These are phyloP conservation scores for Aspergillus neotritici DNA, from an alignment of 2,329 filamentous ascomycete species.

Conservation along the genomic window DNA sequence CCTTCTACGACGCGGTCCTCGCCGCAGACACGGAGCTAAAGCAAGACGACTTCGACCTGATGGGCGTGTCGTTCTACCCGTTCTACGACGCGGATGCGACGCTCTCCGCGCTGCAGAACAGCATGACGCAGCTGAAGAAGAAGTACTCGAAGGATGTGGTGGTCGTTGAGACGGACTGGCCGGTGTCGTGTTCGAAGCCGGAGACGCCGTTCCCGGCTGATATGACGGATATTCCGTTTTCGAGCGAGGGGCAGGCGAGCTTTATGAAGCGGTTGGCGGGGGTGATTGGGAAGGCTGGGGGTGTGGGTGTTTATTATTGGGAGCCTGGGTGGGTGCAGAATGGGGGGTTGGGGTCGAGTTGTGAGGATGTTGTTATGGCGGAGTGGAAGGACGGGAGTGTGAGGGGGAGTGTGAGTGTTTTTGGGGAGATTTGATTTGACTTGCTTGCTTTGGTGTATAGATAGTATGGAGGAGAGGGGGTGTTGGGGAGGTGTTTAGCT, in stretches of 20 bases:
- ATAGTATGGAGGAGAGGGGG: no score
- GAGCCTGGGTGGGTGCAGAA: slow-evolving; percentile 68
- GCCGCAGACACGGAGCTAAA: slow-evolving; percentile 44
- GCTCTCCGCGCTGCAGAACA: slow-evolving; percentile 51
- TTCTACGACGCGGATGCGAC: slow-evolving; percentile 61
- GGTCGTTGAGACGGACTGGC: slow-evolving; percentile 69
- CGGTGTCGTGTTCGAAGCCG: slow-evolving; percentile 56
- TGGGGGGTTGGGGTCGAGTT: slow-evolving; percentile 59
- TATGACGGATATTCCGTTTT: slow-evolving; percentile 55
- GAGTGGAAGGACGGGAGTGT: slow-evolving; percentile 47
- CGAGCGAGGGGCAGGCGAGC: slow-evolving; percentile 55
- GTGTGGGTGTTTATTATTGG: slow-evolving; percentile 65
- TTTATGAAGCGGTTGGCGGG: slow-evolving; percentile 58
- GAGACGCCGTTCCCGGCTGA: slow-evolving; percentile 57
- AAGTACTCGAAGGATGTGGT: slow-evolving; percentile 61
- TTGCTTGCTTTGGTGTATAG: not conserved
- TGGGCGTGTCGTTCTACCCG: slow-evolving; percentile 69
- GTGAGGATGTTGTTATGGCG: slow-evolving; percentile 60
- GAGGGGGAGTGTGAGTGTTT: slow-evolving; percentile 53
- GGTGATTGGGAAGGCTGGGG: slow-evolving; percentile 49
- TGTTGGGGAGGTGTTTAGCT: no score
- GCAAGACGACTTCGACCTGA: slow-evolving; percentile 59
- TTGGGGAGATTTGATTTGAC: slow-evolving; percentile 42
- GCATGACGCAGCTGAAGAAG: slow-evolving; percentile 54
- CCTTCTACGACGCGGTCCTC: slow-evolving; percentile 58